These are phyloP conservation scores for Botrytis elliptica DNA, from an alignment of 2,329 filamentous ascomycete genomes.

Conservation along the genomic window DNA sequence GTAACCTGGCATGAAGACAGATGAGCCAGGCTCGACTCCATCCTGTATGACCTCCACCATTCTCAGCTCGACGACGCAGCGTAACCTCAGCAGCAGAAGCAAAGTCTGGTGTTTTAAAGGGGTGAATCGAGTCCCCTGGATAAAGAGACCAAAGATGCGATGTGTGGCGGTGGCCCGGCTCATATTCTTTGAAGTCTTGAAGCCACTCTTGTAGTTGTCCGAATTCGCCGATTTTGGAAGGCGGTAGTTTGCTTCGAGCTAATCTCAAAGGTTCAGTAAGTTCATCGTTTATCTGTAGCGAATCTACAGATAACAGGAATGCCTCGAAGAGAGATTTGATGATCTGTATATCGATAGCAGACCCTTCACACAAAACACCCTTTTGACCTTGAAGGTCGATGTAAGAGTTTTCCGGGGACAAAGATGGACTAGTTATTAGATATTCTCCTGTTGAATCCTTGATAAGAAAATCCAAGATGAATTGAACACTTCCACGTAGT, in stretches of 20 bases:
- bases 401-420: conserved; percentile 44
- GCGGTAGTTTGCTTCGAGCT: background rate
- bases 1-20: conserved; percentile 46
- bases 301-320: conserved; percentile 27
- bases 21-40: conserved; percentile 51
- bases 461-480: conserved; percentile 41
- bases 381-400: conserved; percentile 27
- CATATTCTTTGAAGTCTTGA: conserved; percentile 41
- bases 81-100: conserved; percentile 37
- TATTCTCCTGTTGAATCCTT: conserved; percentile 34
- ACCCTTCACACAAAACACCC: conserved; percentile 44
- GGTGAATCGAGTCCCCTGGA: conserved; percentile 44
- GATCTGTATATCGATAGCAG: conserved; percentile 49
- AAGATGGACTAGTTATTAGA: conserved; percentile 41
- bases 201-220: conserved; percentile 46
- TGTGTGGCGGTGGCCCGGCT: conserved; percentile 47
- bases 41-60: conserved; percentile 47
- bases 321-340: conserved; percentile 42
- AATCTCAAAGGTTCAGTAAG: background rate
- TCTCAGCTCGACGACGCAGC: conserved; percentile 38
- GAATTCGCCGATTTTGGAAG: conserved; percentile 34
- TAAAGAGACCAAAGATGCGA: conserved; percentile 47
- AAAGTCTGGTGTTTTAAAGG: conserved; percentile 38
- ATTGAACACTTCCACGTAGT: conserved; percentile 38
- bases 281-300: background rate